phyloP scores from a whole-genome alignment of 139 green algal genomes.

The Chlamydomonas incerta region DNA sequence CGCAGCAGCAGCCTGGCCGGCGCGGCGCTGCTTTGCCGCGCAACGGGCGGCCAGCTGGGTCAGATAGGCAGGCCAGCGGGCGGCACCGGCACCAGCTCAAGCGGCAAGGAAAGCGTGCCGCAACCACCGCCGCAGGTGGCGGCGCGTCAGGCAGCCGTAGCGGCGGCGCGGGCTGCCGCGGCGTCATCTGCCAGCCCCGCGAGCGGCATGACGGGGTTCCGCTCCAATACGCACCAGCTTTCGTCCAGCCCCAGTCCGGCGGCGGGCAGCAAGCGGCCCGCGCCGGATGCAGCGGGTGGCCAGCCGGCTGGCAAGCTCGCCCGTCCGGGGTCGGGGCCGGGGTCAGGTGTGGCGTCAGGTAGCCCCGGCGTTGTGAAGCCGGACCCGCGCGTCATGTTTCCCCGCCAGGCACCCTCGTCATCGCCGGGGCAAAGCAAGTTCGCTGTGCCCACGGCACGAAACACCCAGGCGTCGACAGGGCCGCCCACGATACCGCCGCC shows the following conservation, averaged over 20 bases:
- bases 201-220: not conserved
- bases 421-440: conserved; percentile 24
- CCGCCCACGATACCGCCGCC: no score
- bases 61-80: not conserved
- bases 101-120: not conserved
- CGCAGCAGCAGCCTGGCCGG: conserved; percentile 34
- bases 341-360: no score
- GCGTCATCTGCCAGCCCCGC: not conserved
- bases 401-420: not conserved
- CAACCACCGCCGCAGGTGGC: not conserved
- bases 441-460: conserved; percentile 2
- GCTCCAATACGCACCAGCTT: not conserved
- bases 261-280: not conserved
- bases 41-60: conserved; percentile 2
- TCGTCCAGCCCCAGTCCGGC: no score
- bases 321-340: no score
- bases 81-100: not conserved
- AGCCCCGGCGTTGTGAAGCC: not conserved
- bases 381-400: conserved; percentile 29
- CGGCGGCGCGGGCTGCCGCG: not conserved
- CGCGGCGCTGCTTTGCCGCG: conserved; percentile 5
- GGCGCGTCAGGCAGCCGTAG: conserved; percentile 4
- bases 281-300: not conserved
- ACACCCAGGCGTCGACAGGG: not conserved
- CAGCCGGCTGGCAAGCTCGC: not conserved